phyloP scores from a whole-genome alignment of 352 stramenopile species.

The Pythium phragmiticola region DNA sequence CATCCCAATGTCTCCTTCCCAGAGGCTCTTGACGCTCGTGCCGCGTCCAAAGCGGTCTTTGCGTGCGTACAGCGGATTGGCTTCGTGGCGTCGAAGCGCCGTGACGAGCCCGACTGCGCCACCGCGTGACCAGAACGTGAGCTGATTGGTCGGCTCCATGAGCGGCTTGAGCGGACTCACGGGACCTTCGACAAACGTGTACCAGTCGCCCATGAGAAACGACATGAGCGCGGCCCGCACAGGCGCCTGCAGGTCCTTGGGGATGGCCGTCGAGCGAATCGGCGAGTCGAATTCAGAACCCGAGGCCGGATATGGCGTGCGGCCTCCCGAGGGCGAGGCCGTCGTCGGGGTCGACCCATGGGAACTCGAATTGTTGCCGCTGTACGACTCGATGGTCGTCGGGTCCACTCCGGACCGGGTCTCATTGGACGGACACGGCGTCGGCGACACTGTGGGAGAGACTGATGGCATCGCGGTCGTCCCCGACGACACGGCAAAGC shows the following conservation, averaged over 20 bases:
- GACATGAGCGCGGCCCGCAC: conserved; percentile 16
- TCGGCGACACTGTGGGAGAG: background rate
- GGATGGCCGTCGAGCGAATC: conserved; percentile 4
- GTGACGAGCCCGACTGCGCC: conserved; percentile 4
- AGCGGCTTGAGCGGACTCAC: conserved; percentile 8
- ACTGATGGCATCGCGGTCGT: background rate
- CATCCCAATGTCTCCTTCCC: background rate
- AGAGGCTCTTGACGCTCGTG: conserved; percentile 12
- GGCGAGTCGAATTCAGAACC: conserved; percentile 2
- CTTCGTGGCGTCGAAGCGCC: conserved; percentile 14
- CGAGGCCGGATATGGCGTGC: background rate
- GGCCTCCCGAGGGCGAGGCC: background rate
- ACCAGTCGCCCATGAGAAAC: conserved; percentile 27
- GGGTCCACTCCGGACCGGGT: conserved; percentile 16
- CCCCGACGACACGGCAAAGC: background rate
- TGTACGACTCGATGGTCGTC: conserved; percentile 21
- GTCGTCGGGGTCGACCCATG: background rate
- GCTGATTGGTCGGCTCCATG: conserved; percentile 16
- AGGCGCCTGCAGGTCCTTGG: conserved; percentile 3
- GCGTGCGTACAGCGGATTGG: conserved; percentile 16
- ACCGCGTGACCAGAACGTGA: conserved; percentile 17
- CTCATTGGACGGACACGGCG: conserved; percentile 4
- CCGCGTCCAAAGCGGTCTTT: conserved; percentile 25
- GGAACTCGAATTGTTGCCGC: conserved; percentile 1
- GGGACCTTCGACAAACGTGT: conserved; percentile 14